Evolutionary conservation across 139 green algal genomes (phyloP), one percentile per base, ranked within the genome.

Genomic region (Closterium sp.): DNA sequence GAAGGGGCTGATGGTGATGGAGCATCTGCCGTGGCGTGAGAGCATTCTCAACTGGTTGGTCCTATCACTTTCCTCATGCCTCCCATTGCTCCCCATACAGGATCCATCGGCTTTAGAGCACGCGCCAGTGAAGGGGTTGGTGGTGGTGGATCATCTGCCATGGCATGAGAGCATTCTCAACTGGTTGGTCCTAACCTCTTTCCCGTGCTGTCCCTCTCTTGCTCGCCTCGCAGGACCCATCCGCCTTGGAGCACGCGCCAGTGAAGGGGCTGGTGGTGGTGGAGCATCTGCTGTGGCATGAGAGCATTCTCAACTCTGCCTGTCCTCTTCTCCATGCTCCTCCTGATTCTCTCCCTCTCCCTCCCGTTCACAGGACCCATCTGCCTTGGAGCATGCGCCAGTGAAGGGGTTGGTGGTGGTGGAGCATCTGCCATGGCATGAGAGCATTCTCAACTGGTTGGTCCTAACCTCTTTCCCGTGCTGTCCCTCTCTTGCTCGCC

Each of bases 251-350:
- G 21, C 90, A 93, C 28, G 86, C 90, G 29, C 90, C 90, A 5
- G 19, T 85, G 31, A 93, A 93, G 22, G 90, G 90, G 13, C 90
- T 93, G 28, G 22, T 93, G 73, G 24, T 90, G 30, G 84, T 93
- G 21, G 90, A 93, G 31, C 90, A 93, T 32, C 22, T 93, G 21
- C 91, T 86, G 31, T 93, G 91, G 91, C 88, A 93, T n/a, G 86
- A 93, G 32, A 91, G 86, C 86, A 91, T 91, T 28, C 50, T 73
- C 50, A 73, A 73, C 17, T 21, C 4, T 73, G 6, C 17, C 50
- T 73, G 17, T 73, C 50, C 50, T 22, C 22, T 24, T 73, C 50
- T 73, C 4, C 50, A 73, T 73, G 13, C 50, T 10, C 50, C 50
- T 73, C 50, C 50, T 73, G 50, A 11, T 2, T 73, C 50, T 73